These are phyloP conservation scores for Fragosphaeria purpurea DNA, from an alignment of 2,329 filamentous ascomycete species.

Conservation along the genomic window DNA sequence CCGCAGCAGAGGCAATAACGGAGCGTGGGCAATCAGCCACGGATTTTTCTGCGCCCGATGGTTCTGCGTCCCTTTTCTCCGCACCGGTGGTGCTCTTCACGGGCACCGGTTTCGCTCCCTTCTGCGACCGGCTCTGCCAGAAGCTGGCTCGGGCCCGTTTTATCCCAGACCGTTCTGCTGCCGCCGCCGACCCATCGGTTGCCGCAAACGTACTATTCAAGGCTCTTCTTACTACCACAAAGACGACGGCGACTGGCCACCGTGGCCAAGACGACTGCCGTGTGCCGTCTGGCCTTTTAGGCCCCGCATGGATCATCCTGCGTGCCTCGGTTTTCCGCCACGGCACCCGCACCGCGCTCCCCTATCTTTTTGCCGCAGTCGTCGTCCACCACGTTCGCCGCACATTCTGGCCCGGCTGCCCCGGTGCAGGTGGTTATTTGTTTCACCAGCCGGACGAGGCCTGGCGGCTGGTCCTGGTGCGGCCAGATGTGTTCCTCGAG, in stretches of 20 bases:
- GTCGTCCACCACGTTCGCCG: slow-evolving; percentile 29
- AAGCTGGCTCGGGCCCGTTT: no score
- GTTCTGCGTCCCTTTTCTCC: no score
- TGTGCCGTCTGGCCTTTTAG: not conserved
- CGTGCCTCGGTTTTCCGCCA: slow-evolving; percentile 16
- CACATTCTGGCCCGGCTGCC: slow-evolving; percentile 13
- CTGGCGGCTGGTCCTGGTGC: slow-evolving; percentile 26
- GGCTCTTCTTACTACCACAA: not conserved
- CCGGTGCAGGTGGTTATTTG: slow-evolving; percentile 20
- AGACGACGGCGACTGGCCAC: not conserved
- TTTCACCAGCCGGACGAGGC: slow-evolving; percentile 22
- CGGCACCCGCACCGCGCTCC: slow-evolving; percentile 17
- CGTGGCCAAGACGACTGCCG: not conserved
- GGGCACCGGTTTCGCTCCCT: no score
- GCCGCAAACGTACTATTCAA: no score
- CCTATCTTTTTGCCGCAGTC: slow-evolving; percentile 23
- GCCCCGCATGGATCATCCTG: slow-evolving; percentile 7
- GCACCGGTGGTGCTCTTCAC: no score
- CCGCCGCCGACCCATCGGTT: no score
- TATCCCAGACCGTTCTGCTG: no score
- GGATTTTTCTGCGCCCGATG: no score
- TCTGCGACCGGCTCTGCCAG: no score
- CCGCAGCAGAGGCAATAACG: no score
- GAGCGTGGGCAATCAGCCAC: no score
- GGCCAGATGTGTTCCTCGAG: slow-evolving; percentile 25